Conservation (phyloP, 306 rosid species). For the Crotalaria pallida region DNA sequence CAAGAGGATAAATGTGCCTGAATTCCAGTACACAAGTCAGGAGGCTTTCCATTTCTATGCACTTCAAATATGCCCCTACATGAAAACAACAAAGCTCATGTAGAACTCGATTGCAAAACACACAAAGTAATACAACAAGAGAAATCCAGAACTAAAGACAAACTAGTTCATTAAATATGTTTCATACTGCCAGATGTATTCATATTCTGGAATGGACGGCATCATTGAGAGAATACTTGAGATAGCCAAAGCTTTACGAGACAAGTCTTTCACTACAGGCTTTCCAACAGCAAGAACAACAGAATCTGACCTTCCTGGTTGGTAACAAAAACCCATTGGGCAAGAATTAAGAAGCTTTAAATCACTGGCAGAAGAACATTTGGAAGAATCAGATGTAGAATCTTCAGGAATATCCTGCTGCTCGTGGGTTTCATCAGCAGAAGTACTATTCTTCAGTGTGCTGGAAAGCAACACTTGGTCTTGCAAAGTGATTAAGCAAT, state of each 20-base stretch:
- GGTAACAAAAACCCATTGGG: constrained; percentile 30
- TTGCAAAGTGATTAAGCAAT: constrained; percentile 41
- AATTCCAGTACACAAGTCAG: constrained; percentile 56
- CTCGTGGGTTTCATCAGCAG: constrained; percentile 43
- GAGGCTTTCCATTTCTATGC: constrained; percentile 54
- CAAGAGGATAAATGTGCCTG: constrained; percentile 90
- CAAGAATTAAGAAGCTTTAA: constrained; percentile 31
- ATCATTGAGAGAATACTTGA: constrained; percentile 37
- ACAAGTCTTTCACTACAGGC: constrained; percentile 39
- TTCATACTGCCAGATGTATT: constrained; percentile 84
- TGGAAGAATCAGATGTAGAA: constrained; percentile 35
- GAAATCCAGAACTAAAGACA: constrained; percentile 16
- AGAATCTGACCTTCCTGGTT: constrained; percentile 36
- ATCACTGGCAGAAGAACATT: constrained; percentile 29
- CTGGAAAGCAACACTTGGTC: constrained; percentile 40
- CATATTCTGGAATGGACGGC: constrained; percentile 72
- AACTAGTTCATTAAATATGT: constrained; percentile 24
- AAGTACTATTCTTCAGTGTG: constrained; percentile 37
- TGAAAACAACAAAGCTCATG: constrained; percentile 24
- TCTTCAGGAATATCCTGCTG: constrained; percentile 39
- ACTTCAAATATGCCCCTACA: constrained; percentile 90
- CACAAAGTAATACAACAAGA: background rate
- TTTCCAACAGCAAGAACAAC: constrained; percentile 34
- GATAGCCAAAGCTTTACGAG: constrained; percentile 28
- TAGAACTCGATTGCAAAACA: constrained; percentile 15